These are phyloP conservation scores for Wickerhamiella dianesei DNA, from an alignment of 805 yeast species.

Conservation along the genomic window DNA sequence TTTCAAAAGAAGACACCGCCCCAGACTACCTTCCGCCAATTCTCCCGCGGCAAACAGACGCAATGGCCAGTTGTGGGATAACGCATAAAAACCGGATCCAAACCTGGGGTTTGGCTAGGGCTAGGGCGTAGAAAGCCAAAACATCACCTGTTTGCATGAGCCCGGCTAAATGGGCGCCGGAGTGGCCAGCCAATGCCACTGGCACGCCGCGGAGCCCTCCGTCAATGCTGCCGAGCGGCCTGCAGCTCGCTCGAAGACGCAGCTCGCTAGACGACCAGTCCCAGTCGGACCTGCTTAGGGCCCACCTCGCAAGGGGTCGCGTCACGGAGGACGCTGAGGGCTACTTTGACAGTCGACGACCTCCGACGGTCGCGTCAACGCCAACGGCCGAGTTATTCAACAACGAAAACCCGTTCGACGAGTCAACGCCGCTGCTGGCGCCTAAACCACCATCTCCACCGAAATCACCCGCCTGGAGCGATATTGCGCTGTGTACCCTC, in stretches of 20 bases:
- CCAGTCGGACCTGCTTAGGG: neutral
- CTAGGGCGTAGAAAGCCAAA: neutral
- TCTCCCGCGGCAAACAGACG: too few species aligned
- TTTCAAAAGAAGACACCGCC: too few species aligned
- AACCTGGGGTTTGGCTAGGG: neutral
- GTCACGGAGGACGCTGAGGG: neutral
- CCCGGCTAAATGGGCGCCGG: neutral
- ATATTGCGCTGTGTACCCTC: slow-evolving; percentile 39
- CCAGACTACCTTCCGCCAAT: too few species aligned
- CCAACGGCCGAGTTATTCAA: too few species aligned
- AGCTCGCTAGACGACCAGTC: neutral
- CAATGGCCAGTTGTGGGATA: too few species aligned
- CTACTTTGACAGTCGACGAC: neutral
- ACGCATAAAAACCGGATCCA: too few species aligned
- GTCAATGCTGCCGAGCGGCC: neutral
- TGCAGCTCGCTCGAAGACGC: neutral
- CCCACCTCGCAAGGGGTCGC: neutral
- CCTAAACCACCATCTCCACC: neutral
- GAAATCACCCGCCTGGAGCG: slow-evolving; percentile 7
- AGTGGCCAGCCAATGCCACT: neutral
- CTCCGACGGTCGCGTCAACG: too few species aligned
- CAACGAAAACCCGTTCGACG: slow-evolving; percentile 1
- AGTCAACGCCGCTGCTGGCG: neutral
- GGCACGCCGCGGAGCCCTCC: neutral
- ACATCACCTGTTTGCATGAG: neutral